Base-by-base conservation (phyloP, 2,329 filamentous ascomycete genomes). In the Fusarium begoniae region DNA sequence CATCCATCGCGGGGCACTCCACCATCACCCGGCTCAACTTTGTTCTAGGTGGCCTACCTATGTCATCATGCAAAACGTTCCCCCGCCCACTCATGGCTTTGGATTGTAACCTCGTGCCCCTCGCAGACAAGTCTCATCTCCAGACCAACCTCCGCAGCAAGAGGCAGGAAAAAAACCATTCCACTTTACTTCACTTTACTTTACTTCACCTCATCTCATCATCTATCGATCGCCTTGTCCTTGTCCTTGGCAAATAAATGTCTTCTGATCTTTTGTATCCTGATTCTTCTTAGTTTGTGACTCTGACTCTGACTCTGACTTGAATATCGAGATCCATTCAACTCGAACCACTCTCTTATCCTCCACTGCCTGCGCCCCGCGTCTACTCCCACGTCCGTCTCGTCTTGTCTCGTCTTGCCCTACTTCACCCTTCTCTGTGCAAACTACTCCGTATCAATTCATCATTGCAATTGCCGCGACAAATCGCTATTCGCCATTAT, bases 21-120 rank as follows among this genome's bases (percentile, higher is more conserved):
- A 72, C 72, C 48, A 61, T 37, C 40, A 18, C 38, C 63, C 57
- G 32, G 26, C 30, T n/a, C n/a, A 14, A 32, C 41, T 51, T 24
- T 37, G 20, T 17, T 37, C 35, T 38, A 24, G 48, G 54, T 43
- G 30, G 55, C 60, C 71, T 72, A 74, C 60, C 71, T 72, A 74
- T 74, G 72, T 74, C 72, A 74, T 74, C 72, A 74, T 72, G 58
- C 58, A 67, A 73, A 71, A 58, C 28, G 40, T 53, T 48, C 57
- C 66, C 64, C 48, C 57, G 50, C 72, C 72, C 72, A 72, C 56
- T 72, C 71, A 74, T 67, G 44, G 41, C 22, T 32, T 59, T 54
- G 55, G 50, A 58, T 58, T 56, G 59, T 55, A 63, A 75, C 72
- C 71, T 74, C 72, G 68, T 75, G 71, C 68, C 72, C 72, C 72